A percentile compares a stretch with the other conserved stretches of the same genome.
Evolutionary conservation across 495 filamentous ascomycete genomes (phyloP).

Genomic region (Delitschia confertaspora): DNA sequence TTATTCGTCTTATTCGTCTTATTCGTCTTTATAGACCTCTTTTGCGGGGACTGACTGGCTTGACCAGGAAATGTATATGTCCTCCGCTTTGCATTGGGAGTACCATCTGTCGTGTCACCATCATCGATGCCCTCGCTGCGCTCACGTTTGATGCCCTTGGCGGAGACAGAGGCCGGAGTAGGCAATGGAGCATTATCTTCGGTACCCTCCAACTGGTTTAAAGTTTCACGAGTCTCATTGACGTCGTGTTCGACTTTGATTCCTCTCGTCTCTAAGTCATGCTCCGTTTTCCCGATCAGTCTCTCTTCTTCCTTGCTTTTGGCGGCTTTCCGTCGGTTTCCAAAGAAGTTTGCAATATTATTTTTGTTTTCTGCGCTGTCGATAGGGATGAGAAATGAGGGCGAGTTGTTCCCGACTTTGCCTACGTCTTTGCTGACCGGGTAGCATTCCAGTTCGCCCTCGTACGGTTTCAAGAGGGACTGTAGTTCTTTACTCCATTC

Average conservation of each 20-base stretch:
- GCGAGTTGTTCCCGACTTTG: constrained; percentile 89
- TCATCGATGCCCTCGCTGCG: constrained; percentile 34
- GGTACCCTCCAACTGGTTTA: constrained; percentile 35
- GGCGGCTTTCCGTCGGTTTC: constrained; percentile 41
- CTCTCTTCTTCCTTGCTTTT: constrained; percentile 23
- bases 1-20: constrained; percentile 40
- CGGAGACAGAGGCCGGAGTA: constrained; percentile 22
- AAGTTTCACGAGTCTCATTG: constrained; percentile 37
- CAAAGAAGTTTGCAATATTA: constrained; percentile 91
- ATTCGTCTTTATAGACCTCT: constrained; percentile 33
- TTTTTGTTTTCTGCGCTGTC: constrained; percentile 76
- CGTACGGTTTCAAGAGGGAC: constrained; percentile 61
- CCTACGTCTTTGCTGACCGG: constrained; percentile 82
- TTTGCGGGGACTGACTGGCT: constrained; percentile 12
- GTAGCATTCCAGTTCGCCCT: constrained; percentile 75
- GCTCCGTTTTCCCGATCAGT: constrained; percentile 16
- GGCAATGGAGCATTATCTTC: constrained; percentile 45
- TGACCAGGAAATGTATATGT: constrained; percentile 3
- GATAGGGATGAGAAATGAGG: constrained; percentile 71
- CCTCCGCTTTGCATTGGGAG: constrained; percentile 19
- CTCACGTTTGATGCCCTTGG: constrained; percentile 50
- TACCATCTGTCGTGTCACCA: constrained; percentile 30
- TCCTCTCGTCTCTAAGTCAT: constrained; percentile 26
- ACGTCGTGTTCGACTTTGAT: constrained; percentile 34
- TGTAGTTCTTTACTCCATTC: constrained; percentile 77